A percentile compares a stretch with the other conserved stretches of the same genome.
phyloP scores from a whole-genome alignment of 352 stramenopile species.

The Phytophthora agathidicida region DNA sequence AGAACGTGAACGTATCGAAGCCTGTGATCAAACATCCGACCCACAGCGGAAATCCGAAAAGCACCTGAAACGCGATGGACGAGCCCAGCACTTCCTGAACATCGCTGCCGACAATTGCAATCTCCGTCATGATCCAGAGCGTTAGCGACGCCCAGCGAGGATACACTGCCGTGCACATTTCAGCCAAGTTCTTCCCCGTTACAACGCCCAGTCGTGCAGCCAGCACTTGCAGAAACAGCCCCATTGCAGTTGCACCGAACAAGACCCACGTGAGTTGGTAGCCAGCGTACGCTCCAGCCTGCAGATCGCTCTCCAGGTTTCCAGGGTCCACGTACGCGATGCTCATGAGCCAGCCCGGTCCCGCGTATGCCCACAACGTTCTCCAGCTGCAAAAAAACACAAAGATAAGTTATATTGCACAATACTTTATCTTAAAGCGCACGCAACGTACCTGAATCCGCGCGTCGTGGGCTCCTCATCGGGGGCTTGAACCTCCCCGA shows the following conservation, averaged over 20 bases:
- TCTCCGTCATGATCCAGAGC: constrained; percentile 94
- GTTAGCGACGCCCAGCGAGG: constrained; percentile 72
- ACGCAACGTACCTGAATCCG: constrained; percentile 34
- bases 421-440: neutral
- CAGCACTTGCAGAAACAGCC: constrained; percentile 94
- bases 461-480: constrained; percentile 46
- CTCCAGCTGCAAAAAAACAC: constrained; percentile 49
- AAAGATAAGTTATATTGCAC: neutral
- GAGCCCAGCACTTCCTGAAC: constrained; percentile 93
- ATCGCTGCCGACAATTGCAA: constrained; percentile 92
- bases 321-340: constrained; percentile 96
- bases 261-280: constrained; percentile 94
- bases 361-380: constrained; percentile 84
- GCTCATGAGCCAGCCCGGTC: constrained; percentile 91
- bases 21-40: constrained; percentile 89
- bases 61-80: constrained; percentile 91
- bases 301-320: constrained; percentile 96
- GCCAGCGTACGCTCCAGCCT: constrained; percentile 89
- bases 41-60: constrained; percentile 92
- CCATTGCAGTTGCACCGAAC: constrained; percentile 89
- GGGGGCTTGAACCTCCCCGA: constrained; percentile 57
- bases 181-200: constrained; percentile 91
- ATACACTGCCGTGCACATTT: constrained; percentile 87
- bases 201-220: constrained; percentile 92
- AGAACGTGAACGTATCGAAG: constrained; percentile 95